Evolutionary conservation across 129 eudicot genomes (phyloP).

Genomic region (Centrapalus pauciflorus): DNA sequence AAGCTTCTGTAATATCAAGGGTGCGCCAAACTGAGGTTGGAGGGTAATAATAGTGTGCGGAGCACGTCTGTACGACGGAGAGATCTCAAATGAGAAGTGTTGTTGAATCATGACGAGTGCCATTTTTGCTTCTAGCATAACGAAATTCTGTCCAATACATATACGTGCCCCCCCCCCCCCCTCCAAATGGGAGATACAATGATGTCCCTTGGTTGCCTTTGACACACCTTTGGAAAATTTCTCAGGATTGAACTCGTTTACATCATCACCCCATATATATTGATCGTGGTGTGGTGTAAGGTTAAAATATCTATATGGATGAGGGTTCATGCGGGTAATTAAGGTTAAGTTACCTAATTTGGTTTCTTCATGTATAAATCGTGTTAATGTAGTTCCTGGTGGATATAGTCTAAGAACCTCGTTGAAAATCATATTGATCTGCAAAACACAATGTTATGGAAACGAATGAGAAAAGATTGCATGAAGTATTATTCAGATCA

Average conservation of each 20-base stretch:
- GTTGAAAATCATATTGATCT: constrained; percentile 20
- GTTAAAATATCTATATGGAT: constrained; percentile 1
- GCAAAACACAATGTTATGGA: too few species aligned
- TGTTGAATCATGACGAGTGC: constrained; percentile 25
- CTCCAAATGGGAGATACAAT: constrained; percentile 21
- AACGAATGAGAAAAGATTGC: too few species aligned
- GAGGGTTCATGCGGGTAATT: constrained; percentile 23
- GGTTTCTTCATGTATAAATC: constrained; percentile 11
- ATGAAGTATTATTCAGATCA: too few species aligned
- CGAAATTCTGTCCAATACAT: constrained; percentile 29
- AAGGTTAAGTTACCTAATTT: constrained; percentile 17
- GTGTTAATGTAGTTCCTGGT: neutral
- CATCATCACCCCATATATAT: constrained; percentile 28
- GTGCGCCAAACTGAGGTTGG: constrained; percentile 27
- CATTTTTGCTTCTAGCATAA: constrained; percentile 27
- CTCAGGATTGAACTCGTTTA: constrained; percentile 25
- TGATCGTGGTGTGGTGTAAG: constrained; percentile 22
- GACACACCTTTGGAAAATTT: constrained; percentile 19
- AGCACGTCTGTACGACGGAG: constrained; percentile 30
- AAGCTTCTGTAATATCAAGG: constrained; percentile 15
- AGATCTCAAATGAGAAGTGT: constrained; percentile 20
- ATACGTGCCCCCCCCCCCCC: constrained; percentile 33
- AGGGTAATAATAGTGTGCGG: constrained; percentile 11
- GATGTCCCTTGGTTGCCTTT: constrained; percentile 21
- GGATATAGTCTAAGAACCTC: constrained; percentile 33